Evolutionary conservation across 2,329 filamentous ascomycete genomes (phyloP).

Genomic region (Aspergillus fumigatiaffinis): DNA sequence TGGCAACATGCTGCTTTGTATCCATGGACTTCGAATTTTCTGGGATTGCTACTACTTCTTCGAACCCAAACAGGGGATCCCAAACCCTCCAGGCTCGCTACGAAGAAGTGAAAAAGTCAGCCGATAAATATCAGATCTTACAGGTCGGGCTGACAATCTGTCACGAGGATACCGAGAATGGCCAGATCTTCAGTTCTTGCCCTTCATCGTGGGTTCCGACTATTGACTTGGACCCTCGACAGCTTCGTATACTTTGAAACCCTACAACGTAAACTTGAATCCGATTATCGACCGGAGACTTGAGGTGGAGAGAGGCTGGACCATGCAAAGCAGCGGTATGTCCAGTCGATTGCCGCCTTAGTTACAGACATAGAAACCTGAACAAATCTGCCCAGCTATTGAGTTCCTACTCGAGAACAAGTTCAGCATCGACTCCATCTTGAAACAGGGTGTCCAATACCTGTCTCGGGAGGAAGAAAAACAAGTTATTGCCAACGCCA

Average conservation of each 20-base stretch:
- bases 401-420: constrained; percentile 58
- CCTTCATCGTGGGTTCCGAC: not conserved
- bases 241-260: constrained; percentile 55
- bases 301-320: constrained; percentile 58
- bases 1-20: constrained; percentile 59
- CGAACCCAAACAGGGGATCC: constrained; percentile 35
- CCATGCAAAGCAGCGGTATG: constrained; percentile 53
- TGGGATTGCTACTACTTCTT: constrained; percentile 51
- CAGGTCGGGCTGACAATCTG: constrained; percentile 66
- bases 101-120: constrained; percentile 56
- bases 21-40: constrained; percentile 65
- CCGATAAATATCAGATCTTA: constrained; percentile 60
- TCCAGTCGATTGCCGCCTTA: constrained; percentile 1
- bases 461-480: constrained; percentile 58
- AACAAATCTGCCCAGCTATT: constrained; percentile 40
- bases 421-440: constrained; percentile 57
- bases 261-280: constrained; percentile 63
- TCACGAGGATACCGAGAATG: constrained; percentile 51
- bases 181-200: constrained; percentile 24
- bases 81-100: constrained; percentile 59
- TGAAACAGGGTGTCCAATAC: constrained; percentile 57
- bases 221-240: constrained; percentile 6
- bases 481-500: constrained; percentile 43
- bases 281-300: constrained; percentile 52
- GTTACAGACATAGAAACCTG: constrained; percentile 3